Base-by-base conservation (phyloP, 2,329 filamentous ascomycete species). In the Aureobasidium sp. region DNA sequence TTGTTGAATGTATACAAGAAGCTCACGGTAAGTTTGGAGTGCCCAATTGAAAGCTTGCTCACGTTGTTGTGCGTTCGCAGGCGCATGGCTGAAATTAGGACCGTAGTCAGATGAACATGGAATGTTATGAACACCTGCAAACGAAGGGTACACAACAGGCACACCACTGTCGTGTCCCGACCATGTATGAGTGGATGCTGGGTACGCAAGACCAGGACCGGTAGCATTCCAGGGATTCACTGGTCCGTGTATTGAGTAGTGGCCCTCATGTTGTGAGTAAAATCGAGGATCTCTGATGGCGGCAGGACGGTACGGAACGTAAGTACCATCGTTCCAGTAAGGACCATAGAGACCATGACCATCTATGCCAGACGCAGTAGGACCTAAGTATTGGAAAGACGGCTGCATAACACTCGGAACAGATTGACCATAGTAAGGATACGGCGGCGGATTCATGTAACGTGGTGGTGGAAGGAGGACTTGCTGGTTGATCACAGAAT, bases 261-360 rank as follows among this genome's bases (percentile, higher is more conserved):
- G 41, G 30, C 66, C 53, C 60, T 68, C 66, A 29, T 68, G 65
- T 44, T 63, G 70, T 65, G 67, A 69, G 64, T 69, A 74, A 63
- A 71, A 80, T 21, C 80, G 77, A 49, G 80, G 76, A 69, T 85
- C 82, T 63, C 81, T 77, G 62, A 82, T 73, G 7, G 82, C 81
- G 39, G 82, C 81, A 13, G 83, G 82, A 62, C 82, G 77, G 69
- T 85, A 85, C 13, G 83, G 81, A 41, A 82, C 80, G 66, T 79
- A 84, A 9, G 78, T 82, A 16, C 83, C 83, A 75, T 85, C 81
- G 25, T 83, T 82, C 82, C 82, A 86, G 68, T 85, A 85, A 32
- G 82, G 82, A 0, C 83, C 83, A 71, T 82, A 85, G 5, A 80
- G 77, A 9, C 81, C 81, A 34, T 78, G 75, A 49, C 80, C 81